These are phyloP conservation scores for Martensiomyces pterosporus DNA, from an alignment of 192 early-diverging fungal species.

Conservation along the genomic window DNA sequence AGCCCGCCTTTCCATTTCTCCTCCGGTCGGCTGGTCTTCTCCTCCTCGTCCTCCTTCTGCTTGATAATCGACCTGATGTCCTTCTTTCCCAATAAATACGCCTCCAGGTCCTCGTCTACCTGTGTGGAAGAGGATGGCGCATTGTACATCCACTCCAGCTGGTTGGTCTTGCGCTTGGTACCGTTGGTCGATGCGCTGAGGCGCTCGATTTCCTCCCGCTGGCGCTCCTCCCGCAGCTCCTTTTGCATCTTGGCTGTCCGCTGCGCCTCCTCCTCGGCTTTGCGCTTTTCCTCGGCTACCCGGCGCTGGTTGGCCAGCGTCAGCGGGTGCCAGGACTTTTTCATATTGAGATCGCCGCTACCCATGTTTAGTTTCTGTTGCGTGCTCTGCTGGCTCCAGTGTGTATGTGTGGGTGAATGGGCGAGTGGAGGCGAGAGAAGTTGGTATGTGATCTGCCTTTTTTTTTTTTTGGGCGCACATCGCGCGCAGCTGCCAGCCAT, in stretches of 20 bases:
- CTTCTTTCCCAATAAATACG: constrained; percentile 86
- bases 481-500: no score
- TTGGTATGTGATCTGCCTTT: no score
- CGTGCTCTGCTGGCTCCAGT: no score
- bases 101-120: constrained; percentile 74
- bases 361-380: constrained; percentile 26
- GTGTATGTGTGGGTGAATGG: no score
- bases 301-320: constrained; percentile 79
- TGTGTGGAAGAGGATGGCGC: constrained; percentile 54
- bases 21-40: constrained; percentile 3
- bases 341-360: constrained; percentile 68
- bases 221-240: constrained; percentile 87
- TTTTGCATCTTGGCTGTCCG: constrained; percentile 88
- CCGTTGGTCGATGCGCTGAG: constrained; percentile 70
- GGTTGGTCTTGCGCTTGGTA: constrained; percentile 64
- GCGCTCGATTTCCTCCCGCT: constrained; percentile 75
- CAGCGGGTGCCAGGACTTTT: constrained; percentile 97
- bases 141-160: constrained; percentile 96
- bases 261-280: constrained; percentile 78
- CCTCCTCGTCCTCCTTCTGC: constrained; percentile 22
- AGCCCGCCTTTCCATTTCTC: constrained; percentile 40
- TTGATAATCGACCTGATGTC: constrained; percentile 65
- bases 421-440: no score
- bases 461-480: no score
- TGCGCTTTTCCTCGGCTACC: constrained; percentile 62